phyloP scores from a whole-genome alignment of 73 alveolate species.

The Symbiodinium natans region DNA sequence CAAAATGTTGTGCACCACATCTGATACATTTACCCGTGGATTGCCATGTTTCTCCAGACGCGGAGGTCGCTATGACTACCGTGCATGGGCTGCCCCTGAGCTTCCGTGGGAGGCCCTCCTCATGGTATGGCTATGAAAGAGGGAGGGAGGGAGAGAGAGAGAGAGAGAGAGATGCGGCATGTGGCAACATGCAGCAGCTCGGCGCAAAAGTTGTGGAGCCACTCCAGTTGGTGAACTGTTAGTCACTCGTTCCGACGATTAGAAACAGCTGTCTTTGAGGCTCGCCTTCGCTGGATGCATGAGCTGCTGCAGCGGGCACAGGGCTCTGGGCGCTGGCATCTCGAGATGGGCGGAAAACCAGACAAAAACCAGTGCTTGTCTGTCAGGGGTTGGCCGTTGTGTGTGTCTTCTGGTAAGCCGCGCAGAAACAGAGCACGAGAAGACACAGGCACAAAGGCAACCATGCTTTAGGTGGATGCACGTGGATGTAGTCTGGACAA shows the following conservation, averaged over 20 bases:
- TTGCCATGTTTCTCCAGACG: neutral
- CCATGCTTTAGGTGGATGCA: too few species aligned
- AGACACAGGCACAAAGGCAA: neutral
- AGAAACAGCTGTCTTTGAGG: neutral
- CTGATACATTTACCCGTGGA: neutral
- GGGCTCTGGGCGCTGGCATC: slow-evolving; percentile 53
- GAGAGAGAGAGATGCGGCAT: too few species aligned
- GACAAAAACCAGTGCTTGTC: too few species aligned
- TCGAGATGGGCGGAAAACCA: neutral
- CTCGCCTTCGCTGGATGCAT: slow-evolving; percentile 26
- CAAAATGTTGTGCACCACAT: neutral
- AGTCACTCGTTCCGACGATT: neutral
- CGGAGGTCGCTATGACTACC: slow-evolving; percentile 72
- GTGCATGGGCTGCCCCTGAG: slow-evolving; percentile 74
- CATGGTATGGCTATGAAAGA: too few species aligned
- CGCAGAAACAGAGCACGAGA: neutral
- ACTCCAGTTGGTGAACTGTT: neutral
- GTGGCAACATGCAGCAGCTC: too few species aligned
- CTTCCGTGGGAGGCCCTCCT: slow-evolving; percentile 46
- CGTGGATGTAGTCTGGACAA: too few species aligned
- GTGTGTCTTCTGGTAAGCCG: too few species aligned
- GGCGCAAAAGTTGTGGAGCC: too few species aligned
- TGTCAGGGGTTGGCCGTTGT: too few species aligned
- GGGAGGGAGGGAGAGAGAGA: too few species aligned
- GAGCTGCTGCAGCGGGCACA: slow-evolving; percentile 80